Evolutionary conservation across 2,329 filamentous ascomycete species (phyloP).

Genomic region (Aspergillus chevalieri): DNA sequence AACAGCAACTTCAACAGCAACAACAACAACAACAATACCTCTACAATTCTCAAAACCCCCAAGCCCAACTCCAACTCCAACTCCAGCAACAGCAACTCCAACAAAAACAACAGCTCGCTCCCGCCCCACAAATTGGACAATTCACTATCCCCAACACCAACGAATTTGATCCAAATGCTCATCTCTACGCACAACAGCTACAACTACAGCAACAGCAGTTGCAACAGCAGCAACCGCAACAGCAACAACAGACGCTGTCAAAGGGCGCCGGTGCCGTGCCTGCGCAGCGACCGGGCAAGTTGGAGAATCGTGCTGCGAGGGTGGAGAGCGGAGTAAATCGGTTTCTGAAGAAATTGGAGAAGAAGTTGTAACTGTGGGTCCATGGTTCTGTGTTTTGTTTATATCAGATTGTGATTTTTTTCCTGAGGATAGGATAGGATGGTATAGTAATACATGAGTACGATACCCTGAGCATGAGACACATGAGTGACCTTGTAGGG

Average conservation of each 20-base stretch:
- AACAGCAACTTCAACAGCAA: neutral
- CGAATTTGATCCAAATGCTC: conserved; percentile 41
- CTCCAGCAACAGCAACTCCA: conserved; percentile 8
- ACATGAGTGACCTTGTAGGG: too few species aligned
- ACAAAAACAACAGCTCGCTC: conserved; percentile 13
- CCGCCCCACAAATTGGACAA: conserved; percentile 10
- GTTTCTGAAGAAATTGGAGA: conserved; percentile 43
- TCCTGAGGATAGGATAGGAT: too few species aligned
- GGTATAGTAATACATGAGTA: too few species aligned
- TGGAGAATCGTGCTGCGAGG: conserved; percentile 33
- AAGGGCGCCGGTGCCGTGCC: conserved; percentile 4
- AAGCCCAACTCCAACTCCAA: neutral
- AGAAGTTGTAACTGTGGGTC: conserved; percentile 21
- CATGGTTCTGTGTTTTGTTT: neutral
- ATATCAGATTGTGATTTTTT: too few species aligned
- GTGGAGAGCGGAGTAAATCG: conserved; percentile 40
- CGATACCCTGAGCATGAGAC: too few species aligned
- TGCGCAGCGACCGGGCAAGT: conserved; percentile 25
- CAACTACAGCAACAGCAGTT: conserved; percentile 28
- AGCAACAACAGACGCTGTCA: conserved; percentile 22
- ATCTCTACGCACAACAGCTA: conserved; percentile 35
- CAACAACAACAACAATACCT: neutral
- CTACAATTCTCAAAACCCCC: neutral
- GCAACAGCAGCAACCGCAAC: conserved; percentile 31
- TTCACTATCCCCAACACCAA: conserved; percentile 14